Percentiles rank a stretch among this genome's conserved stretches.
phyloP scores from a whole-genome alignment of 2,329 filamentous ascomycete genomes.

The Pseudogymnoascus sp. region DNA sequence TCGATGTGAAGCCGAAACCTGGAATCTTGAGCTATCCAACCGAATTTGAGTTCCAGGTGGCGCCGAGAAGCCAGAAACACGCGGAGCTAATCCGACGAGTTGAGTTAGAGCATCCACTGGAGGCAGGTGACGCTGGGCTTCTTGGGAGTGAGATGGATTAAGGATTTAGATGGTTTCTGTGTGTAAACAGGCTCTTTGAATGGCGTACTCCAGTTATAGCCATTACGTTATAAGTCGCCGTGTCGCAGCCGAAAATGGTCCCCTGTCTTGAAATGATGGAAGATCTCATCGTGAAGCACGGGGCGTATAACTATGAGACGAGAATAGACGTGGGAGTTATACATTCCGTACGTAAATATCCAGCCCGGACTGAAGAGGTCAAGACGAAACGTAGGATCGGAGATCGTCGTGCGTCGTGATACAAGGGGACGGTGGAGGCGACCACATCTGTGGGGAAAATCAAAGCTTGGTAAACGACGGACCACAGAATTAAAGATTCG shows the following conservation, averaged over 20 bases:
- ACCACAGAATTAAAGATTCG: background rate
- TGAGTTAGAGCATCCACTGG: background rate
- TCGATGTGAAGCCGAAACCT: slow-evolving; percentile 7
- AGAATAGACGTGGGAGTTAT: background rate
- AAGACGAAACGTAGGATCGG: background rate
- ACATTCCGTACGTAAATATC: background rate
- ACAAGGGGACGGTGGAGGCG: background rate
- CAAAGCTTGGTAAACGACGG: background rate
- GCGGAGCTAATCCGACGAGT: background rate
- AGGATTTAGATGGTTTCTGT: background rate
- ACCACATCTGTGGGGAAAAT: background rate
- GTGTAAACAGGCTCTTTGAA: background rate
- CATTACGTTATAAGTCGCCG: background rate
- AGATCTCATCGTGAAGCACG: background rate
- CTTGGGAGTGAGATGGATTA: background rate
- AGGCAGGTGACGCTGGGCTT: background rate
- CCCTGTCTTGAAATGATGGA: background rate
- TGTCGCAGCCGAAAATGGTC: background rate
- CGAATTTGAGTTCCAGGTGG: slow-evolving; percentile 3
- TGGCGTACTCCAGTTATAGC: background rate
- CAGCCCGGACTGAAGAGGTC: background rate
- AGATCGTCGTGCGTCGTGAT: background rate
- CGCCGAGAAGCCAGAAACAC: slow-evolving; percentile 5
- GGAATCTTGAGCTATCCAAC: slow-evolving; percentile 5
- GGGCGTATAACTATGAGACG: background rate